Conservation (phyloP, 495 filamentous ascomycete genomes). For the Pyronema domesticum region DNA sequence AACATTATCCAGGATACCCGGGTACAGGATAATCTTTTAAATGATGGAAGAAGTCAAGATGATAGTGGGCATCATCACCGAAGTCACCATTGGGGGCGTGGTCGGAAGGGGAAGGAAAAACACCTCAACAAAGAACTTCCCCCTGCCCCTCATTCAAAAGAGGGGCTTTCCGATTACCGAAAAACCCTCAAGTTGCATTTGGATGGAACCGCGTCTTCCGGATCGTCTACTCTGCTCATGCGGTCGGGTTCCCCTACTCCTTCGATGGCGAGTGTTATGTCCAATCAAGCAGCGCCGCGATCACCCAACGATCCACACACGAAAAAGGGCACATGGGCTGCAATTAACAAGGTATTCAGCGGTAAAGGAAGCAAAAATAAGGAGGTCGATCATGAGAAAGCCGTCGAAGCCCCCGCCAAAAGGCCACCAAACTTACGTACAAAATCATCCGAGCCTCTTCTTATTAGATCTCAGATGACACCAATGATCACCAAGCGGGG, state of each 20-base stretch:
- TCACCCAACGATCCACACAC: conserved; percentile 18
- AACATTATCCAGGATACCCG: conserved; percentile 35
- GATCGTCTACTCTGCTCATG: conserved; percentile 20
- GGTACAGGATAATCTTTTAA: conserved; percentile 52
- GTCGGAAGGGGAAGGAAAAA: conserved; percentile 37
- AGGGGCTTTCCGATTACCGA: conserved; percentile 7
- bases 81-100: conserved; percentile 28
- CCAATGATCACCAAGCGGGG: conserved; percentile 15
- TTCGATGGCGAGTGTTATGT: conserved; percentile 22
- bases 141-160: conserved; percentile 6
- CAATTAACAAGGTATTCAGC: conserved; percentile 8
- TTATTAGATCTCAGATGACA: background rate
- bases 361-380: conserved; percentile 4
- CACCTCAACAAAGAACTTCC: conserved; percentile 24
- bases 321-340: conserved; percentile 11
- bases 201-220: conserved; percentile 22
- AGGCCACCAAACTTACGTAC: background rate
- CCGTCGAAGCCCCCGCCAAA: background rate
- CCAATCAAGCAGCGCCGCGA: conserved; percentile 17
- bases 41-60: conserved; percentile 28
- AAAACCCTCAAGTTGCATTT: conserved; percentile 18
- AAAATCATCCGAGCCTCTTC: conserved; percentile 1
- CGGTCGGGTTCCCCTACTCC: conserved; percentile 23
- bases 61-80: background rate
- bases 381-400: background rate